Evolutionary conservation across 2,329 filamentous ascomycete genomes (phyloP).

Genomic region (Myriosclerotinia duriaeana): DNA sequence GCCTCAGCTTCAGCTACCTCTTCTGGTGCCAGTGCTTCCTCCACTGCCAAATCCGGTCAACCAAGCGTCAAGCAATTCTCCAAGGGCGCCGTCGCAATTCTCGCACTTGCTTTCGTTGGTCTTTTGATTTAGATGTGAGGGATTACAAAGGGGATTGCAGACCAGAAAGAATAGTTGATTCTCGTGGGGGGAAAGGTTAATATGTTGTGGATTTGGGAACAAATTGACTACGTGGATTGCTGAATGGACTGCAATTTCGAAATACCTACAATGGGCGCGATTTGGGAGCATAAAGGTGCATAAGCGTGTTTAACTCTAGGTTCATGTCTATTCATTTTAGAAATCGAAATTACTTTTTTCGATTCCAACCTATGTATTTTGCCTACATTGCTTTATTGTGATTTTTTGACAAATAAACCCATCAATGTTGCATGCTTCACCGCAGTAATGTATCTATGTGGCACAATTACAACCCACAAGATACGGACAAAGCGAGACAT

Average conservation of each 20-base stretch:
- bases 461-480: neutral
- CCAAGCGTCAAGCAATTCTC: constrained; percentile 18
- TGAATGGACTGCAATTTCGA: constrained; percentile 8
- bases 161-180: neutral
- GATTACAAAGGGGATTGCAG: neutral
- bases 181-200: constrained; percentile 2
- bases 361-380: neutral
- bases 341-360: neutral
- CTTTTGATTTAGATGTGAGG: constrained; percentile 4
- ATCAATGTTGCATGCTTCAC: neutral
- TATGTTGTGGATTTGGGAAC: constrained; percentile 4
- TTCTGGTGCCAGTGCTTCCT: constrained; percentile 8
- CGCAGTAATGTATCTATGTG: neutral
- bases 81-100: constrained; percentile 20
- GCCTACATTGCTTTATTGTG: neutral
- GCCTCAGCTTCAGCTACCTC: constrained; percentile 6
- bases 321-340: constrained; percentile 15
- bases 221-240: constrained; percentile 9
- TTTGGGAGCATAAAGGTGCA: constrained; percentile 15
- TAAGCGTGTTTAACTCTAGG: constrained; percentile 11
- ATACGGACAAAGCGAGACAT: neutral
- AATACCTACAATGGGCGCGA: constrained; percentile 8
- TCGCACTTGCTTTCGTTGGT: constrained; percentile 21
- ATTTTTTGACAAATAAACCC: neutral
- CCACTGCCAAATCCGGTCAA: constrained; percentile 12